Evolutionary conservation across 192 early-diverging fungal species (phyloP).

Genomic region (Pilaira anomala): DNA sequence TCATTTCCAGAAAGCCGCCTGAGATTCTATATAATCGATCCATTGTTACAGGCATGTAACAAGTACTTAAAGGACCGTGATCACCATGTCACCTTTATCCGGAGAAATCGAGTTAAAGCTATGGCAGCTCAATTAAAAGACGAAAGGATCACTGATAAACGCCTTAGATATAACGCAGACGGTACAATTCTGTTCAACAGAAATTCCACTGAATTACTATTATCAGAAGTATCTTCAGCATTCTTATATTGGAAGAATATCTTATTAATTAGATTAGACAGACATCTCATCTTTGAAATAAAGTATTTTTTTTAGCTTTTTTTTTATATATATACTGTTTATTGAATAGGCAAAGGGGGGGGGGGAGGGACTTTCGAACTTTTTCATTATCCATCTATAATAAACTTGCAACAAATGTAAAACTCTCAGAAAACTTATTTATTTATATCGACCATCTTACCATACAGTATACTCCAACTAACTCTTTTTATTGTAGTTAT

Average conservation of each 20-base stretch:
- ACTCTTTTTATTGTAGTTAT: neutral
- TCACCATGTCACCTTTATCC: neutral
- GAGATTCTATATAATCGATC: neutral
- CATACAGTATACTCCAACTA: neutral
- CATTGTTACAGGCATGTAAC: conserved; percentile 9
- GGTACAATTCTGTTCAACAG: neutral
- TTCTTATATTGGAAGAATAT: too few relatives aligned
- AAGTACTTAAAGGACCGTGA: neutral
- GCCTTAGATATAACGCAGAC: conserved; percentile 2
- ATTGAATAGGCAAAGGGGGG: neutral
- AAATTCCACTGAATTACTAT: neutral
- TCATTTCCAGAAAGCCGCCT: neutral
- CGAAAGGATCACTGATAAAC: conserved; percentile 8
- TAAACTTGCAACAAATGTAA: conserved; percentile 9
- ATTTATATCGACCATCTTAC: neutral
- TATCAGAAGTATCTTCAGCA: conserved; percentile 12
- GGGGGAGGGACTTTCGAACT: conserved; percentile 7
- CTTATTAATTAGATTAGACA: neutral
- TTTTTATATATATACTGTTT: conserved; percentile 3
- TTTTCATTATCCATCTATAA: neutral
- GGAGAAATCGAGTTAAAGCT: conserved; percentile 9
- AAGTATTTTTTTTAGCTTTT: neutral
- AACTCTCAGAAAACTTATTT: neutral
- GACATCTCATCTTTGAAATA: neutral
- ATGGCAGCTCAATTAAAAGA: conserved; percentile 2